Percentiles rank a stretch among this genome's conserved stretches.
These are phyloP conservation scores for Cercospora sp. DNA, from an alignment of 2,329 filamentous ascomycete genomes.

Conservation along the genomic window DNA sequence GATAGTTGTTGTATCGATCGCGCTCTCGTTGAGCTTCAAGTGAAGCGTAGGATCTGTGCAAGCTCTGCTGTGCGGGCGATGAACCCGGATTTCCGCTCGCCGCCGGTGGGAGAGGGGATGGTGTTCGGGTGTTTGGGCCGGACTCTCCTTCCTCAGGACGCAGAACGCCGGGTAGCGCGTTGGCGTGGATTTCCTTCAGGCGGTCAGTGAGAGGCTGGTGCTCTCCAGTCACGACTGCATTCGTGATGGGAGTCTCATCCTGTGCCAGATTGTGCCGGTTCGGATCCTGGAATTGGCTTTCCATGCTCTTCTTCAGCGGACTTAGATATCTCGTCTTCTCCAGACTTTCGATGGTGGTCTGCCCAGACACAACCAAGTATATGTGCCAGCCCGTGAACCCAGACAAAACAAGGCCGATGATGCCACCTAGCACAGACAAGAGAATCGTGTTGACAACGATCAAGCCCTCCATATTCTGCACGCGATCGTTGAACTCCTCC, in stretches of 20 bases:
- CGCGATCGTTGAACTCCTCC: constrained; percentile 72
- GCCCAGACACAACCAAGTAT: constrained; percentile 71
- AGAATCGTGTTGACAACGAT: constrained; percentile 84
- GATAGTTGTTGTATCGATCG: constrained; percentile 73
- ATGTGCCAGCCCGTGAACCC: constrained; percentile 94
- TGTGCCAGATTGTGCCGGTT: constrained; percentile 48
- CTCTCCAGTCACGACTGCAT: constrained; percentile 16
- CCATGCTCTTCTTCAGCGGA: constrained; percentile 70
- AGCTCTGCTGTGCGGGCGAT: constrained; percentile 48
- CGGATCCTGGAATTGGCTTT: constrained; percentile 54
- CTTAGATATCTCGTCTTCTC: constrained; percentile 94
- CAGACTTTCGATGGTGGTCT: constrained; percentile 94
- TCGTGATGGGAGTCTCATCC: constrained; percentile 7
- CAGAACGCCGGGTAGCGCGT: constrained; percentile 76
- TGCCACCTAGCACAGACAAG: constrained; percentile 80
- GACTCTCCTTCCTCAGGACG: constrained; percentile 78
- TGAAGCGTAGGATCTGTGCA: constrained; percentile 51
- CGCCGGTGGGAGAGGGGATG: constrained; percentile 30
- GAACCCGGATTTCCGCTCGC: constrained; percentile 24
- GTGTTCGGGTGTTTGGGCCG: constrained; percentile 32
- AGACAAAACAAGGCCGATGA: constrained; percentile 84
- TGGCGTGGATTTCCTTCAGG: constrained; percentile 77
- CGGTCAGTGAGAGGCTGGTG: constrained; percentile 61
- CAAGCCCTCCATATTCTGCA: constrained; percentile 72
- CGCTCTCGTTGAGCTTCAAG: constrained; percentile 65